phyloP scores from a whole-genome alignment of 208 protist genomes.

The Trichomonas vaginalis region DNA sequence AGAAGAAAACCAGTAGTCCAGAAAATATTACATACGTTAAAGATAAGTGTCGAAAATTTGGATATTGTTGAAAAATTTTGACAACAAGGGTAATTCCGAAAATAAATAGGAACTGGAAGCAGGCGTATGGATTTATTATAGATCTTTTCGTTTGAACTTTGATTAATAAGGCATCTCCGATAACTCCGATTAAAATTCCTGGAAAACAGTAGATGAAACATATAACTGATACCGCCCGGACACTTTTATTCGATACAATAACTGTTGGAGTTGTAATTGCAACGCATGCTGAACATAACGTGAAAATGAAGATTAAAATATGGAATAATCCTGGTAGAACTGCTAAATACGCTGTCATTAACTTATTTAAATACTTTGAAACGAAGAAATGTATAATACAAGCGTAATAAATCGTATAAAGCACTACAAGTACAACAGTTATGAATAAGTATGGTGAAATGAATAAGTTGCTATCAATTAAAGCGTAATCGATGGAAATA shows the following conservation, averaged over 20 bases:
- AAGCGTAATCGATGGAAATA: neutral
- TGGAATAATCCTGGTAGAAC: neutral
- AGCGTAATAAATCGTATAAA: neutral
- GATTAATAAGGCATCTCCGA: neutral
- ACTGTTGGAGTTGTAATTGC: neutral
- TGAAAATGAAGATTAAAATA: neutral
- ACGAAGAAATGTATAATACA: neutral
- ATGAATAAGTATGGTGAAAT: neutral
- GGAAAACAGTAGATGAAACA: neutral
- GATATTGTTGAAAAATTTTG: neutral
- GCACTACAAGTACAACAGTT: neutral
- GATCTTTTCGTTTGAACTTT: neutral
- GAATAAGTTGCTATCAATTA: neutral
- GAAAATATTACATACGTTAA: neutral
- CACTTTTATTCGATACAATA: neutral
- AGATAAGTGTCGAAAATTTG: neutral
- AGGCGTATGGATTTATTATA: neutral
- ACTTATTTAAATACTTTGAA: neutral
- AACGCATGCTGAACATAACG: neutral
- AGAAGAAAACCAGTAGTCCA: neutral
- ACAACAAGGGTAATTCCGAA: neutral
- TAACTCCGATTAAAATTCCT: neutral
- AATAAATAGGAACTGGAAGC: neutral
- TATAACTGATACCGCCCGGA: neutral
- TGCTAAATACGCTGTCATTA: neutral